Evolutionary conservation across 345 rosid genomes (phyloP).

Genomic region (Hibiscus tridactylites): DNA sequence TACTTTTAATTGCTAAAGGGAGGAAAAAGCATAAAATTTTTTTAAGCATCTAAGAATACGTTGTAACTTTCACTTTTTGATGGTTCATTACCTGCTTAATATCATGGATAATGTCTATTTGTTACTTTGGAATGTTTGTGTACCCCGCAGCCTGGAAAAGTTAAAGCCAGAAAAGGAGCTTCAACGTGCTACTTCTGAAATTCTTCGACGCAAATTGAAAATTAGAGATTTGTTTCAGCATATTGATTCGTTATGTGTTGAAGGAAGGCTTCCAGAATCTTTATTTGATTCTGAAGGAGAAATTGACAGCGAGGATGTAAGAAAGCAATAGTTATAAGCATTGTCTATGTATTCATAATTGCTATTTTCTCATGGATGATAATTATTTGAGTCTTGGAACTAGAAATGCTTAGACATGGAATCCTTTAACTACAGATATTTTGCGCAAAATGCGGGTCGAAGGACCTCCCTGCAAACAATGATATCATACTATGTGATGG

Average conservation of each 20-base stretch:
- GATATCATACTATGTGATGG: constrained; percentile 98
- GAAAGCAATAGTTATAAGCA: constrained; percentile 22
- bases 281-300: constrained; percentile 86
- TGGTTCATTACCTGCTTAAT: neutral
- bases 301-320: constrained; percentile 94
- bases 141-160: constrained; percentile 67
- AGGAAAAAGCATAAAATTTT: neutral
- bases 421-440: constrained; percentile 58
- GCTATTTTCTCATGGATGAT: neutral
- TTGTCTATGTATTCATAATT: neutral
- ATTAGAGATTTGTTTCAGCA: constrained; percentile 81
- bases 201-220: constrained; percentile 57
- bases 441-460: constrained; percentile 91
- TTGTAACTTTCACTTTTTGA: neutral
- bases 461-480: constrained; percentile 64
- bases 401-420: constrained; percentile 18
- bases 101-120: neutral
- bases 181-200: constrained; percentile 82
- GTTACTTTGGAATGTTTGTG: constrained; percentile 8
- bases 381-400: constrained; percentile 1
- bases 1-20: neutral
- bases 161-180: constrained; percentile 93
- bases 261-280: constrained; percentile 74
- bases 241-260: constrained; percentile 62
- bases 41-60: neutral